A percentile compares a stretch with the other conserved stretches of the same genome.
These are phyloP conservation scores for Nepenthes alata DNA, from an alignment of 179 eudicot genomes.

Conservation along the genomic window DNA sequence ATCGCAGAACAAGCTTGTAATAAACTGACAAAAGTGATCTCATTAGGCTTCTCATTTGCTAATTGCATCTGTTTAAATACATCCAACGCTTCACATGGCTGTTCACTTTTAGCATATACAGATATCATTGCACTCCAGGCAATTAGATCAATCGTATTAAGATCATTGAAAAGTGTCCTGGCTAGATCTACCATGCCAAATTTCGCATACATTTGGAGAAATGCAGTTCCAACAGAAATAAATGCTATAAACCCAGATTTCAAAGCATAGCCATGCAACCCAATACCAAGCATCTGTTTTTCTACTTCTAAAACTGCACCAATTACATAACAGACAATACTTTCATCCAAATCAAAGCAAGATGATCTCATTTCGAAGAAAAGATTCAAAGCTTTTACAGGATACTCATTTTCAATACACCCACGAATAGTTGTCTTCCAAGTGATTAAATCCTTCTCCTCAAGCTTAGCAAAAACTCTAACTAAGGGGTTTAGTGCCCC, in stretches of 20 bases:
- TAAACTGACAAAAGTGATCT: constrained; percentile 45
- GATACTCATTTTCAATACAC: constrained; percentile 26
- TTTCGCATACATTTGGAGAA: constrained; percentile 50
- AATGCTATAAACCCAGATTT: constrained; percentile 30
- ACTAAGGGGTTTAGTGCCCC: constrained; percentile 22
- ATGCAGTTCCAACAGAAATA: constrained; percentile 35
- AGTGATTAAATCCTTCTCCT: constrained; percentile 31
- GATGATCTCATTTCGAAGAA: constrained; percentile 19
- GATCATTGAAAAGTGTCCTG: constrained; percentile 28
- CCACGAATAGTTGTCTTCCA: constrained; percentile 58
- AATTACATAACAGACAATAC: constrained; percentile 27
- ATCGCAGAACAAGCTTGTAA: constrained; percentile 46
- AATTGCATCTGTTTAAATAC: constrained; percentile 36
- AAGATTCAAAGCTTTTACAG: constrained; percentile 24
- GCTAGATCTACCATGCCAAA: constrained; percentile 30
- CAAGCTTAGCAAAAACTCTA: constrained; percentile 16
- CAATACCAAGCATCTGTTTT: constrained; percentile 22
- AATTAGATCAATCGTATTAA: constrained; percentile 39
- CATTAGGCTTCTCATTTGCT: constrained; percentile 47
- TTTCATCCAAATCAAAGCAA: constrained; percentile 27
- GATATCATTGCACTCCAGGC: constrained; percentile 63
- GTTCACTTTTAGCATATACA: constrained; percentile 38
- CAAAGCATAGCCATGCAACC: constrained; percentile 30
- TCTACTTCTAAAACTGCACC: constrained; percentile 24
- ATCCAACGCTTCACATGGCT: constrained; percentile 28